A percentile compares a stretch with the other conserved stretches of the same genome.
Evolutionary conservation across 2,329 filamentous ascomycete genomes (phyloP).

Genomic region (Alternaria sp.): DNA sequence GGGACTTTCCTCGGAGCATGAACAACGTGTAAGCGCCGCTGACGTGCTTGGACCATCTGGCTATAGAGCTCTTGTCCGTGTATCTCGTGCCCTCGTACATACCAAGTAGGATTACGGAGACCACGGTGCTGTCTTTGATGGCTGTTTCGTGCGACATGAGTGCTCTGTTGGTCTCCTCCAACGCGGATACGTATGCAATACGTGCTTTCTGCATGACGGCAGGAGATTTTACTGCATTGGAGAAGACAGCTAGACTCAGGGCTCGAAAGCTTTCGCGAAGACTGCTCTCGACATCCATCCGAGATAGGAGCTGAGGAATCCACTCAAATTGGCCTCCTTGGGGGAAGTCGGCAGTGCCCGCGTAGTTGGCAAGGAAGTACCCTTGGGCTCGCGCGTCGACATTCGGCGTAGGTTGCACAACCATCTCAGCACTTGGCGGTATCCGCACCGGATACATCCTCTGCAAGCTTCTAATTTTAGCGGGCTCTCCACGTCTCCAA

Average conservation of each 20-base stretch:
- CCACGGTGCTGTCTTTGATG: constrained; percentile 37
- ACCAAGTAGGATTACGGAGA: constrained; percentile 45
- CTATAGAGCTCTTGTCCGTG: constrained; percentile 36
- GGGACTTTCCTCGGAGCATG: constrained; percentile 40
- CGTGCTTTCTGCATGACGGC: constrained; percentile 36
- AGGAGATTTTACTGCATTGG: constrained; percentile 34
- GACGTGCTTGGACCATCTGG: constrained; percentile 45
- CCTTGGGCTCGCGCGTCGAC: constrained; percentile 42
- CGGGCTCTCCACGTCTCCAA: not conserved
- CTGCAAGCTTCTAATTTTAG: not conserved
- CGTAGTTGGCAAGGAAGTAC: constrained; percentile 44
- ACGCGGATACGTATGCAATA: constrained; percentile 35
- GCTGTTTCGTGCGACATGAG: constrained; percentile 27
- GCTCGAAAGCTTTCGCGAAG: constrained; percentile 36
- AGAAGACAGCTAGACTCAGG: constrained; percentile 35
- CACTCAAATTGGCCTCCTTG: constrained; percentile 42
- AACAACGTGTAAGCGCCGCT: constrained; percentile 45
- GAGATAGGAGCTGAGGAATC: constrained; percentile 32
- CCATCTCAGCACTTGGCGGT: constrained; percentile 25
- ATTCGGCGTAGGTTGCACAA: constrained; percentile 26
- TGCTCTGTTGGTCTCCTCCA: constrained; percentile 37
- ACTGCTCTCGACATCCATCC: constrained; percentile 26
- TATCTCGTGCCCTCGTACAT: constrained; percentile 47
- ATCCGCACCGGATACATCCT: not conserved
- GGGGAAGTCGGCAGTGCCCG: constrained; percentile 32